A percentile compares a stretch with the other conserved stretches of the same genome.
phyloP scores from a whole-genome alignment of 2,329 filamentous ascomycete genomes.

The Leptographium lundbergii region DNA sequence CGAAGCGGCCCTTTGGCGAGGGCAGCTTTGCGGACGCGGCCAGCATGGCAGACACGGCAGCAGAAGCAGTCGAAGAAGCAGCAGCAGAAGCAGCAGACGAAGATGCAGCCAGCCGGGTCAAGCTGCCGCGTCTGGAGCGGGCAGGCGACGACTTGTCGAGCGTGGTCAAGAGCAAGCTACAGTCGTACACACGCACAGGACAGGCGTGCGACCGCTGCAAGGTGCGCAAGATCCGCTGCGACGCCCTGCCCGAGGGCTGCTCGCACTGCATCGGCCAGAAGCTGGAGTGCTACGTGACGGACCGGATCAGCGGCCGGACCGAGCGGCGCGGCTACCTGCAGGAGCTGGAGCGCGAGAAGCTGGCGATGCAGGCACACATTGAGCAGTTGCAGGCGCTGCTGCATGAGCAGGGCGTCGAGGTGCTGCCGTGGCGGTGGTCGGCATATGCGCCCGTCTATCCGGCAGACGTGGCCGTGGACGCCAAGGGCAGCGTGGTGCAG shows the following conservation, averaged over 20 bases:
- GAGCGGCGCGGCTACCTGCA: slow-evolving; percentile 68
- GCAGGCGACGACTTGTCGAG: slow-evolving; percentile 38
- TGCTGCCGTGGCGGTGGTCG: slow-evolving; percentile 35
- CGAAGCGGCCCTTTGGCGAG: not conserved
- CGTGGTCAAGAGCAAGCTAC: slow-evolving; percentile 42
- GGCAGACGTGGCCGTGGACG: slow-evolving; percentile 17
- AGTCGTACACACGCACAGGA: slow-evolving; percentile 52
- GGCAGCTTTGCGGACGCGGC: not conserved
- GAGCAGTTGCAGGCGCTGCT: slow-evolving; percentile 56
- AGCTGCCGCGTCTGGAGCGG: slow-evolving; percentile 36
- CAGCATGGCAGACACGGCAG: not conserved
- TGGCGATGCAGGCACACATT: slow-evolving; percentile 53
- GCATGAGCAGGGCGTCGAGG: slow-evolving; percentile 46
- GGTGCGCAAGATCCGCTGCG: slow-evolving; percentile 78
- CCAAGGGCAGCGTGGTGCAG: slow-evolving; percentile 12
- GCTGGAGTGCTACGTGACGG: slow-evolving; percentile 71
- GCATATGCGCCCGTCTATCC: slow-evolving; percentile 18
- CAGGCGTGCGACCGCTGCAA: slow-evolving; percentile 87
- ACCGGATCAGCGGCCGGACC: slow-evolving; percentile 73
- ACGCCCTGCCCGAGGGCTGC: slow-evolving; percentile 67
- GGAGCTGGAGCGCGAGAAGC: slow-evolving; percentile 60
- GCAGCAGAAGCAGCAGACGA: not conserved
- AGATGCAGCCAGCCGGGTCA: slow-evolving; percentile 16
- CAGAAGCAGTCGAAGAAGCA: not conserved
- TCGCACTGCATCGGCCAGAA: slow-evolving; percentile 67